These are phyloP conservation scores for Xylaria sp. DNA, from an alignment of 2,329 filamentous ascomycete genomes.

Conservation along the genomic window DNA sequence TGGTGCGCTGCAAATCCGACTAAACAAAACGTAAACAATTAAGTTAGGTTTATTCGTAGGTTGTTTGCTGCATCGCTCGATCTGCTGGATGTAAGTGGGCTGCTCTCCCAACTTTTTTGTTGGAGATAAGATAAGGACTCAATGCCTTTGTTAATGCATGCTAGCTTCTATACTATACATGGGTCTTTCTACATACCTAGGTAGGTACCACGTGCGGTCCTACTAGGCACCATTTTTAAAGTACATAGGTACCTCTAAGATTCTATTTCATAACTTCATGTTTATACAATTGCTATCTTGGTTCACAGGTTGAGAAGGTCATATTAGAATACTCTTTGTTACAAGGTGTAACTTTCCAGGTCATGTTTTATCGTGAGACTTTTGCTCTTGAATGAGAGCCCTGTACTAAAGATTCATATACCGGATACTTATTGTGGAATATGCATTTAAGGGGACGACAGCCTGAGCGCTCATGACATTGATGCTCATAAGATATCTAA, in stretches of 20 bases:
- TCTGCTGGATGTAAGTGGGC: conserved; percentile 17
- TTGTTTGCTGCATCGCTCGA: neutral
- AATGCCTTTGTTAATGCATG: conserved; percentile 7
- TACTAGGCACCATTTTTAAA: too few species aligned
- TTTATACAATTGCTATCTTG: neutral
- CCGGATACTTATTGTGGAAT: neutral
- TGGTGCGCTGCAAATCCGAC: conserved; percentile 2
- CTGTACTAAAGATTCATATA: neutral
- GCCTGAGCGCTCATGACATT: neutral
- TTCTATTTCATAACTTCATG: neutral
- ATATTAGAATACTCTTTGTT: neutral
- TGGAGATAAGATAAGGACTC: conserved; percentile 35
- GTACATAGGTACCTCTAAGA: too few species aligned
- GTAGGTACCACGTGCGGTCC: too few species aligned
- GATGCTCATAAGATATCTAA: neutral
- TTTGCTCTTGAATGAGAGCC: neutral
- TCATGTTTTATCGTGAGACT: neutral
- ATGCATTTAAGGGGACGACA: conserved; percentile 10
- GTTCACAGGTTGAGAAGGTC: neutral
- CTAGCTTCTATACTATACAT: neutral
- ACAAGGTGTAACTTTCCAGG: too few species aligned
- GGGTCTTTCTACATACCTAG: neutral
- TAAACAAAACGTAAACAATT: neutral
- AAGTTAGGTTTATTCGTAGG: neutral
- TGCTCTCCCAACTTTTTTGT: conserved; percentile 31